These are phyloP conservation scores for Penicillium brevicompactum DNA, from an alignment of 2,329 filamentous ascomycete species.

Conservation along the genomic window DNA sequence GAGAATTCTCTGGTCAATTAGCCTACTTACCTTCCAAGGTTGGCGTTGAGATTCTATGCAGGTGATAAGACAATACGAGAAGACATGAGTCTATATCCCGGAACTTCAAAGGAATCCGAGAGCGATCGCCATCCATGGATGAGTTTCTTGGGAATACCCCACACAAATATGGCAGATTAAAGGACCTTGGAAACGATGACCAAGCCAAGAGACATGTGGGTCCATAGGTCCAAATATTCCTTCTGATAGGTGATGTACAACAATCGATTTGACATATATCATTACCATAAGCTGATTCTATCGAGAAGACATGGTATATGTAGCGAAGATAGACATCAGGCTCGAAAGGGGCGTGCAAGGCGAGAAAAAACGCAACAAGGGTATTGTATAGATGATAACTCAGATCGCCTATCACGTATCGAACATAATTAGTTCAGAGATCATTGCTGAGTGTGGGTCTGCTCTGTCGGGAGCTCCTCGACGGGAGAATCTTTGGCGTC, in stretches of 20 bases:
- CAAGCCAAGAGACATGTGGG: background rate
- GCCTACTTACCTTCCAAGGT: no score
- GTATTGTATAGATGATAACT: conserved; percentile 14
- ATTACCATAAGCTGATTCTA: conserved; percentile 3
- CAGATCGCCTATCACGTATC: background rate
- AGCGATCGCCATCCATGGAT: no score
- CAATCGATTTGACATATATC: conserved; percentile 2
- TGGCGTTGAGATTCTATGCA: no score
- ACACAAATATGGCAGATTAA: no score
- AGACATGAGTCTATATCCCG: no score
- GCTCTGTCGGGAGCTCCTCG: conserved; percentile 5
- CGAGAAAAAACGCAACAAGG: conserved; percentile 3
- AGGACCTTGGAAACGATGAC: no score
- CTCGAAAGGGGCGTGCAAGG: conserved; percentile 4
- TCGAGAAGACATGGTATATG: background rate
- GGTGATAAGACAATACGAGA: no score
- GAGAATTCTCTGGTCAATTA: no score
- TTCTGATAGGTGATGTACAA: background rate
- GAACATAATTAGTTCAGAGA: background rate
- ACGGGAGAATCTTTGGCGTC: conserved; percentile 17
- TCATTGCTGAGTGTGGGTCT: conserved; percentile 3
- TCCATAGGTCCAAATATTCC: no score
- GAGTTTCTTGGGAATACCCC: no score
- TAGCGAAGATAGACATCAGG: background rate
- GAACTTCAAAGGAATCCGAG: no score